Base-by-base conservation (phyloP, 345 rosid genomes). In the Eutrema japonicum region DNA sequence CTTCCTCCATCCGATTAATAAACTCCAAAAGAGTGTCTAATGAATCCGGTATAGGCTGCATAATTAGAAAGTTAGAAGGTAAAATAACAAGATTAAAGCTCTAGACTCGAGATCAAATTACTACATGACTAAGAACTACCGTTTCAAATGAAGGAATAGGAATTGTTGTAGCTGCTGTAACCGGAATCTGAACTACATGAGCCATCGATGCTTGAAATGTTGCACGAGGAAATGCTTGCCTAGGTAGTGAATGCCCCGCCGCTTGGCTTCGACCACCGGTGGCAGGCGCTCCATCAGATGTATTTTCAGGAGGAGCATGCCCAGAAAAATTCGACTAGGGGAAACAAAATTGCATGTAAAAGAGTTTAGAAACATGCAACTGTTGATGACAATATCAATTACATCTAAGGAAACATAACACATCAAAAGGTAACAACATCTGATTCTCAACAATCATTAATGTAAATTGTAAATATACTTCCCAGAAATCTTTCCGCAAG, bases 1-100 rank as follows among this genome's bases (percentile, higher is more conserved):
- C 79, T 78, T 80, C 86, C 78, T 88, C 96, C 98, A 95, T 84
- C 73, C 70, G 83, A 70, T 35, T 69, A 82, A 92, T 90, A 71
- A 90, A 92, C 82, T 87, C 99, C 14, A 81, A 59, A 64, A 92
- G 79, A 12, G 96, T 90, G 66, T 72, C 87, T 76, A 95, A 52
- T 27, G 98, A 88, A 84, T 92, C 92, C 2, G 94, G 97, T 64
- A 90, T 87, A 50, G 98, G 96, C 98, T 95, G 88, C 60, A 81
- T 70, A 68, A 66, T 53, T 12, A 61, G 62, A 66, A 26, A 72
- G 37, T 12, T 50, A 6, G 14, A 56, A 1, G 29, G 35, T 37
- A 37, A 65, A 52, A 51, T 38, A 61, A 67, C 58, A 54, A 37
- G 36, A 68, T 33, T 71, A 51, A 14, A 47, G 72, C 63, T 41